Evolutionary conservation across 805 yeast genomes (phyloP).

Genomic region (Wickerhamiella sergipiensis): DNA sequence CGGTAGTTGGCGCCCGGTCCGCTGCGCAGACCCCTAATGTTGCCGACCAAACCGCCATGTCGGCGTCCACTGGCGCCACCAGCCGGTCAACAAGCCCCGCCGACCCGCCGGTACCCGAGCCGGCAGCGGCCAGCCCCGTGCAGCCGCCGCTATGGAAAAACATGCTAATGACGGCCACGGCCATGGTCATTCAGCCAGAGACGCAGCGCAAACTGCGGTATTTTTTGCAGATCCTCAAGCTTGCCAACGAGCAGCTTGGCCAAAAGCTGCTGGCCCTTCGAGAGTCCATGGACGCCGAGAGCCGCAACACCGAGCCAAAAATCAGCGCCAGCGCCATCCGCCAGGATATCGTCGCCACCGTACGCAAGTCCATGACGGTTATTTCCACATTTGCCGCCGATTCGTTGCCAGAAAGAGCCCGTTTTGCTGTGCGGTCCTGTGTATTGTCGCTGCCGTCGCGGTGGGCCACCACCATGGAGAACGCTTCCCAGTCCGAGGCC

Average conservation of each 20-base stretch:
- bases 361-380: constrained; percentile 73
- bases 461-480: constrained; percentile 39
- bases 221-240: constrained; percentile 12
- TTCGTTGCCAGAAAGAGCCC: constrained; percentile 62
- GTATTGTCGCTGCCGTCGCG: constrained; percentile 61
- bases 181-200: constrained; percentile 29
- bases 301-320: constrained; percentile 16
- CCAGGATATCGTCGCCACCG: constrained; percentile 75
- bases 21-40: background rate
- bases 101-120: background rate
- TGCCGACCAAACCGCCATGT: background rate
- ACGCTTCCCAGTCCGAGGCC: constrained; percentile 14
- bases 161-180: constrained; percentile 24
- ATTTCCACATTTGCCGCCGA: constrained; percentile 75
- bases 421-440: constrained; percentile 67
- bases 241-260: constrained; percentile 15
- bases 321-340: constrained; percentile 33
- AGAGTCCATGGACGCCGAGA: constrained; percentile 16
- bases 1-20: background rate
- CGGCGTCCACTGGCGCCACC: background rate
- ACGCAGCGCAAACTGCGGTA: constrained; percentile 13
- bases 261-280: constrained; percentile 14
- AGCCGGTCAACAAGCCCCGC: background rate
- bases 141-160: constrained; percentile 17
- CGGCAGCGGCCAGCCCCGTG: background rate